Conservation (phyloP, 768 basidiomycete genomes). For the Clitopilus hobsonii region DNA sequence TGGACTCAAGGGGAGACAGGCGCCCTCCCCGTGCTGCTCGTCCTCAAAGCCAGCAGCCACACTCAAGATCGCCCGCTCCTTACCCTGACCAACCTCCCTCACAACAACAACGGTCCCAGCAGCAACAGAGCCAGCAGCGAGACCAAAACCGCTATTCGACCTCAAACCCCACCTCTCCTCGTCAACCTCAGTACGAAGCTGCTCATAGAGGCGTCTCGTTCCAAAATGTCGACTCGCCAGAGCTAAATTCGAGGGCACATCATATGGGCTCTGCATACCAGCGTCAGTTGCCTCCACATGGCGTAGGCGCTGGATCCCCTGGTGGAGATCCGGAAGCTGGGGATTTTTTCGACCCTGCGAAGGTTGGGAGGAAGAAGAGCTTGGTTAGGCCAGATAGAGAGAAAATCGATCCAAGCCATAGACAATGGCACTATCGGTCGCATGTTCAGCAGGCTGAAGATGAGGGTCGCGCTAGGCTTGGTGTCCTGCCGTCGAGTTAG, state of each 20-base stretch:
- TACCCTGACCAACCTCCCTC: constrained; percentile 24
- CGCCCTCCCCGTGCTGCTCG: constrained; percentile 54
- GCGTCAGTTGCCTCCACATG: constrained; percentile 16
- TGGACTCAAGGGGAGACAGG: constrained; percentile 41
- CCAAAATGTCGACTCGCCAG: constrained; percentile 63
- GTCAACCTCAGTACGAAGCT: not conserved
- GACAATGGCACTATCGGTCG: constrained; percentile 90
- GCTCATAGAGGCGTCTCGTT: constrained; percentile 54
- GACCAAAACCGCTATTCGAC: not conserved
- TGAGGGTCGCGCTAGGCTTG: constrained; percentile 58
- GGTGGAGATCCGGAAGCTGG: constrained; percentile 37
- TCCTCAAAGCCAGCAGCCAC: constrained; percentile 36
- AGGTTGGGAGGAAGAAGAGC: constrained; percentile 81
- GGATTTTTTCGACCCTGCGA: constrained; percentile 39
- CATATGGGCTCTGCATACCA: constrained; percentile 43
- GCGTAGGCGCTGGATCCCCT: constrained; percentile 5
- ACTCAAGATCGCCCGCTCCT: constrained; percentile 29
- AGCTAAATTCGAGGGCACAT: constrained; percentile 48
- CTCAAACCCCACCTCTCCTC: not conserved
- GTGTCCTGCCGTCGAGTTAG: constrained; percentile 80
- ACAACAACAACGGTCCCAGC: not conserved
- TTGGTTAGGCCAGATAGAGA: constrained; percentile 91
- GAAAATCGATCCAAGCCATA: constrained; percentile 92
- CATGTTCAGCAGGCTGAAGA: constrained; percentile 78
- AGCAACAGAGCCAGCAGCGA: not conserved